Evolutionary conservation across 1,284 basidiomycete genomes (phyloP).

Genomic region (Ceratobasidium sp.): DNA sequence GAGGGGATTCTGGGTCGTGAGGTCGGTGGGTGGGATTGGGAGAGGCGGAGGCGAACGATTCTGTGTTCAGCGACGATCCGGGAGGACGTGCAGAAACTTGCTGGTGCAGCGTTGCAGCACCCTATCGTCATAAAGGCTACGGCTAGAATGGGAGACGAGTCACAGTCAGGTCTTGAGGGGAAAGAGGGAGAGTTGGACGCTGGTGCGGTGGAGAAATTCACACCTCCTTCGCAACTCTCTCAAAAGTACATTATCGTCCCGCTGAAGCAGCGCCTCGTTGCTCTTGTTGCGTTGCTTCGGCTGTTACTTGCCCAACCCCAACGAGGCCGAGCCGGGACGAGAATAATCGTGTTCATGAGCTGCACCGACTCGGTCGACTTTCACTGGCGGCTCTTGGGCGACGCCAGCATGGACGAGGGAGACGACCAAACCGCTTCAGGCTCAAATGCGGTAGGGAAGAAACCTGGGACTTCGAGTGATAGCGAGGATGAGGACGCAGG

Average conservation of each 20-base stretch:
- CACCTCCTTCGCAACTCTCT: conserved; percentile 92
- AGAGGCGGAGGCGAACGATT: conserved; percentile 77
- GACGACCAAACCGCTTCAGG: conserved; percentile 50
- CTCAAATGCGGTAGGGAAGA: conserved; percentile 49
- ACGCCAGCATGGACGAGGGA: conserved; percentile 71
- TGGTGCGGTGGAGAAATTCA: conserved; percentile 71
- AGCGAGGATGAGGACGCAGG: conserved; percentile 52
- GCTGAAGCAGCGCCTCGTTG: conserved; percentile 91
- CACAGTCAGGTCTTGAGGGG: conserved; percentile 32
- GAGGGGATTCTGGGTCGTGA: conserved; percentile 70
- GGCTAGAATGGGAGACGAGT: conserved; percentile 56
- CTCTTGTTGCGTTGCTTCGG: conserved; percentile 86
- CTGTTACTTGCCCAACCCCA: conserved; percentile 69
- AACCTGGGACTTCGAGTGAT: conserved; percentile 46
- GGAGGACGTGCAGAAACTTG: conserved; percentile 93
- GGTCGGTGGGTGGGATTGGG: conserved; percentile 86
- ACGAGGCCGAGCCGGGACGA: conserved; percentile 59
- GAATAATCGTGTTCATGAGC: conserved; percentile 94
- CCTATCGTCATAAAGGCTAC: conserved; percentile 80
- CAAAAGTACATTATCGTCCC: conserved; percentile 95
- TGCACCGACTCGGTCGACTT: conserved; percentile 99
- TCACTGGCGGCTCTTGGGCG: conserved; percentile 90
- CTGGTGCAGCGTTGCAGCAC: conserved; percentile 79
- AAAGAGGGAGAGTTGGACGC: conserved; percentile 44
- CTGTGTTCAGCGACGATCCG: conserved; percentile 97